These are phyloP conservation scores for Dryas integrifolia DNA, from an alignment of 331 rosid genomes.

Conservation along the genomic window DNA sequence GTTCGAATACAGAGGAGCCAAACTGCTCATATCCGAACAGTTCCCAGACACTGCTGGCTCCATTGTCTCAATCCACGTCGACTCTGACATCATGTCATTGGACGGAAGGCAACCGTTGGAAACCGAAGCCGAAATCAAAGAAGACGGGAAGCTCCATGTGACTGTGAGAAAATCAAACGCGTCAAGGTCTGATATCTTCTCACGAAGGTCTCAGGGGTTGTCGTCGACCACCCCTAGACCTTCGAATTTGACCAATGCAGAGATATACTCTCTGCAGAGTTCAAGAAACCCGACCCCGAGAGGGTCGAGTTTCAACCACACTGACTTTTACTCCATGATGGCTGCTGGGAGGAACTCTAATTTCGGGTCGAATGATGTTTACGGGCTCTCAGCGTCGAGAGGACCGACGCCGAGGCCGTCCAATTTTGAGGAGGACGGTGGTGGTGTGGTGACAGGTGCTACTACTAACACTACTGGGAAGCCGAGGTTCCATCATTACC, in stretches of 20 bases:
- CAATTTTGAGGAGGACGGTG: constrained; percentile 62
- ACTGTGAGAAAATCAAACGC: constrained; percentile 76
- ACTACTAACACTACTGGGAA: constrained; percentile 28
- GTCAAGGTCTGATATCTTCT: constrained; percentile 69
- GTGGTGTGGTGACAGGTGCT: background rate
- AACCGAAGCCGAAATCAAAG: constrained; percentile 66
- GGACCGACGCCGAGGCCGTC: constrained; percentile 75
- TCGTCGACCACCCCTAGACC: constrained; percentile 73
- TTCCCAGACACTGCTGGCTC: constrained; percentile 84
- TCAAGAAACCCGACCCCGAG: constrained; percentile 77
- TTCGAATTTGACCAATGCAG: constrained; percentile 77
- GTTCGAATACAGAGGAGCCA: constrained; percentile 80
- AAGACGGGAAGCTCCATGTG: constrained; percentile 83
- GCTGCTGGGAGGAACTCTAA: constrained; percentile 60
- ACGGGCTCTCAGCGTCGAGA: constrained; percentile 51
- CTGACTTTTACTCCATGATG: constrained; percentile 80
- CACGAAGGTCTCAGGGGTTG: constrained; percentile 70
- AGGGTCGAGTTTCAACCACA: constrained; percentile 82
- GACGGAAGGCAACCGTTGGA: constrained; percentile 70
- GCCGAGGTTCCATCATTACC: constrained; percentile 40
- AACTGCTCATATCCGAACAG: constrained; percentile 68
- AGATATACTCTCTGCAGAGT: constrained; percentile 79
- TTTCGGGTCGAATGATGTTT: constrained; percentile 53
- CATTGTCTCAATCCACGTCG: constrained; percentile 83
- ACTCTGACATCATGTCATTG: constrained; percentile 75